Evolutionary conservation across 768 basidiomycete genomes (phyloP).

Genomic region (Epithele typhae): DNA sequence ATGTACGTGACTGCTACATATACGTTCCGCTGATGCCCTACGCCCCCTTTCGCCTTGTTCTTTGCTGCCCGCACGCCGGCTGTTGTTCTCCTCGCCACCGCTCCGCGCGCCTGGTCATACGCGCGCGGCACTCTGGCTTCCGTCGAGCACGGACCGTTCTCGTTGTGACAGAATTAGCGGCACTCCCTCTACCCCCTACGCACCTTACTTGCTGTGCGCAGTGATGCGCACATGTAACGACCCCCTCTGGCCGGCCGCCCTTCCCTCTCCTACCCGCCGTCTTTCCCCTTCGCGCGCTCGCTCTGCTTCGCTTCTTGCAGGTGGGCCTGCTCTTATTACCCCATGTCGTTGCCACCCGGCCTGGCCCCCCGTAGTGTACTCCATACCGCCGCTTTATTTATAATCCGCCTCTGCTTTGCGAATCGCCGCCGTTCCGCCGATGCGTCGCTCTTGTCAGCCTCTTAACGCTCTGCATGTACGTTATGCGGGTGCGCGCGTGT

Average conservation of each 20-base stretch:
- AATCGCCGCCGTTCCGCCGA: not conserved
- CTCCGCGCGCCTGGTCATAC: no score
- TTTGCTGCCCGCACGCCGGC: slow-evolving; percentile 3
- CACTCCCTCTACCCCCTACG: not conserved
- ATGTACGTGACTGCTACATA: slow-evolving; percentile 11
- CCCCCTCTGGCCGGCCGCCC: no score
- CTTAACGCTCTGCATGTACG: no score
- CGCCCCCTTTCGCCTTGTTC: not conserved
- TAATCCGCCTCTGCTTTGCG: slow-evolving; percentile 2
- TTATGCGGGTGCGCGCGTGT: no score
- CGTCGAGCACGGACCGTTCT: slow-evolving; percentile 11
- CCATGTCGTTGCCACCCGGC: no score
- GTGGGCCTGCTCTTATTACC: slow-evolving; percentile 1
- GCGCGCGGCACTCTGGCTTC: no score
- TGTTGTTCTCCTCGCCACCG: not conserved
- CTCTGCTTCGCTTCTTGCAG: slow-evolving; percentile 4
- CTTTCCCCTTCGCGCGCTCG: not conserved
- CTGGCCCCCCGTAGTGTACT: slow-evolving; percentile 11
- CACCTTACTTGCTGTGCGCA: no score
- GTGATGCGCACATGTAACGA: no score
- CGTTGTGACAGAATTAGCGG: not conserved
- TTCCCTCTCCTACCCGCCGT: not conserved
- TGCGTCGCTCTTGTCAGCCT: no score
- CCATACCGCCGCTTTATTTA: slow-evolving; percentile 18
- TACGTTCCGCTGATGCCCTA: slow-evolving; percentile 7